phyloP scores from a whole-genome alignment of 257 asterid species.

The Orobanche coerulescens region DNA sequence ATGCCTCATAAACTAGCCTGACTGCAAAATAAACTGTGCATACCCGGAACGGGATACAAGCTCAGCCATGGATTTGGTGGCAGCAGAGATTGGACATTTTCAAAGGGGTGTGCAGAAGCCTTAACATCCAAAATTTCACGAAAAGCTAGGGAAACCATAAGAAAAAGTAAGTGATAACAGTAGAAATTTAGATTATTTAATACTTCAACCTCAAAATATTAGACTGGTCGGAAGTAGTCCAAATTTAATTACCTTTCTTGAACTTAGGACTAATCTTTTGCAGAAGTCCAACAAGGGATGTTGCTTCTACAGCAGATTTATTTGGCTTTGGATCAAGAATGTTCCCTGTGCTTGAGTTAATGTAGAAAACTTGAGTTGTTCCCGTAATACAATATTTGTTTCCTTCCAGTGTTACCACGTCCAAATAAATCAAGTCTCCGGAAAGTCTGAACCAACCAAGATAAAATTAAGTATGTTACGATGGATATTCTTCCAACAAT shows the following conservation, averaged over 20 bases:
- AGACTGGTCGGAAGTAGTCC: constrained; percentile 12
- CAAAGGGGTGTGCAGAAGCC: constrained; percentile 91
- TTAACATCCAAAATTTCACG: constrained; percentile 75
- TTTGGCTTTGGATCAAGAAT: constrained; percentile 65
- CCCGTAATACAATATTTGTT: constrained; percentile 78
- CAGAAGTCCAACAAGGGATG: constrained; percentile 71
- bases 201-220: constrained; percentile 11
- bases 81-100: constrained; percentile 69
- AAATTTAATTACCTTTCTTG: constrained; percentile 51
- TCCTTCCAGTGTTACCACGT: constrained; percentile 83
- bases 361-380: constrained; percentile 71
- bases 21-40: constrained; percentile 16
- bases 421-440: constrained; percentile 92
- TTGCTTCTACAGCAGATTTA: constrained; percentile 56
- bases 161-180: constrained; percentile 14
- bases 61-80: constrained; percentile 89
- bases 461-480: constrained; percentile 22
- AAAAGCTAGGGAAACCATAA: constrained; percentile 44
- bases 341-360: constrained; percentile 65
- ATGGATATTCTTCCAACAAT: constrained; percentile 16
- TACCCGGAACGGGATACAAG: constrained; percentile 72
- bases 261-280: constrained; percentile 82
- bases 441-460: constrained; percentile 63
- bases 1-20: constrained; percentile 4
- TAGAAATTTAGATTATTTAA: neutral